phyloP scores from a whole-genome alignment of 106 monocot genomes.

The Dioscorea zingiberensis region DNA sequence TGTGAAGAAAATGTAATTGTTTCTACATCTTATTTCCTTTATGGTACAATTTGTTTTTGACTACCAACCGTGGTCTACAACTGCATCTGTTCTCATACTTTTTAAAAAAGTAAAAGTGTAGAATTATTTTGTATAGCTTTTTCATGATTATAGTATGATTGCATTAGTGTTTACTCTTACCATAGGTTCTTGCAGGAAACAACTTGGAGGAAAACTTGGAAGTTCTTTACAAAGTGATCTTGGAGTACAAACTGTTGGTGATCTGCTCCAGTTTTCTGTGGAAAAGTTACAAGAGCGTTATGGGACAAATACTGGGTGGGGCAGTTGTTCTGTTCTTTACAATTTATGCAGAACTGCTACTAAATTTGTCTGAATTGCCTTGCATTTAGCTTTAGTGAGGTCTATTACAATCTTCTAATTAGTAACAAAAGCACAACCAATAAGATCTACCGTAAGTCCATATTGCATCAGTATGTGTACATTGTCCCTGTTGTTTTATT shows the following conservation, averaged over 20 bases:
- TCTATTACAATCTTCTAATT: too few relatives aligned
- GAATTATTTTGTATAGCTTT: not conserved
- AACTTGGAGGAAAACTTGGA: constrained; percentile 93
- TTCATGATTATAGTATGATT: not conserved
- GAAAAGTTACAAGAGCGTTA: constrained; percentile 79
- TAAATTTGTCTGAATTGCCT: too few relatives aligned
- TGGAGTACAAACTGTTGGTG: constrained; percentile 76
- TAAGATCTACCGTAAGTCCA: too few relatives aligned
- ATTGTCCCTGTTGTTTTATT: too few relatives aligned
- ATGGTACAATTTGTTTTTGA: not conserved
- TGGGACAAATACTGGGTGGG: constrained; percentile 89
- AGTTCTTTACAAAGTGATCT: constrained; percentile 80
- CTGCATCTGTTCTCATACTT: too few relatives aligned
- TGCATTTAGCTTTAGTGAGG: too few relatives aligned
- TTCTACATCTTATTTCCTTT: not conserved
- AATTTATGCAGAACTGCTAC: too few relatives aligned
- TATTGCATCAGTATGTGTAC: too few relatives aligned
- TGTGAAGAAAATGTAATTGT: constrained; percentile 89
- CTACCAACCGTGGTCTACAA: not conserved
- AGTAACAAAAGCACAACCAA: too few relatives aligned
- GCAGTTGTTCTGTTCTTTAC: not conserved
- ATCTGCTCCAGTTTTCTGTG: constrained; percentile 68
- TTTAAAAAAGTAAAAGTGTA: not conserved
- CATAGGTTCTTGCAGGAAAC: constrained; percentile 48
- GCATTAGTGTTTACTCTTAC: not conserved